Evolutionary conservation across 2,329 filamentous ascomycete genomes (phyloP), one percentile per base, ranked within the genome.

Genomic region (Talaromyces atroroseus): DNA sequence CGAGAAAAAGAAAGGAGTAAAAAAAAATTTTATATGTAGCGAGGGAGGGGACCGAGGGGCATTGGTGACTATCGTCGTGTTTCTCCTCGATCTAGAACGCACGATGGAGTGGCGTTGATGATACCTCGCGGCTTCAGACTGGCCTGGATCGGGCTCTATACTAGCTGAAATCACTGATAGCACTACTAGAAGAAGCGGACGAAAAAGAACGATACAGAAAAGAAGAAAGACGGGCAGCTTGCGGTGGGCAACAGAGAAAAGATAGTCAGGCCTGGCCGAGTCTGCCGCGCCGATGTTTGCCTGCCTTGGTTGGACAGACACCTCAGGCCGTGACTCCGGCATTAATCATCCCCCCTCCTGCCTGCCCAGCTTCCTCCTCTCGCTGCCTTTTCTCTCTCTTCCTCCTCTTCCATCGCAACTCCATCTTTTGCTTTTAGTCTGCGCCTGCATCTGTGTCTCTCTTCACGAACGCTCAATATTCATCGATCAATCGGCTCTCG

Each of bases 31-130:
- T n/a, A n/a, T 21, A 36, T 14, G 32, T 16, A 36, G 32, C 32
- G 20, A 44, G 23, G 20, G 58, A 55, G 51, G 54, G 59, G 59
- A 61, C 62, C 2, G 51, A 47, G 42, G 51, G 51, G 51, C 29
- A 24, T 7, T 23, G 20, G 3, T n/a, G 26, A n/a, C 50, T 32
- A 44, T 24, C n/a, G 51, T 38, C 32, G 50, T 52, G 23, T 40
- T 23, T 24, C 36, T 45, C 21, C 49, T 45, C 38, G 34, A 45
- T 53, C 51, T 53, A 53, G 51, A 53, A 47, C 51, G 42, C 36
- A 40, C 18, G 42, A 53, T 52, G 40, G 38, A 45, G 40, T 44
- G n/a, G 18, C 40, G 40, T 18, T 44, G 18, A 44, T 44, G 40
- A 20, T 8, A n/a, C 38, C 14, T 42, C 38, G n/a, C 7, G 40